phyloP scores from a whole-genome alignment of 2,329 filamentous ascomycete genomes.

The Emergomyces orientalis region DNA sequence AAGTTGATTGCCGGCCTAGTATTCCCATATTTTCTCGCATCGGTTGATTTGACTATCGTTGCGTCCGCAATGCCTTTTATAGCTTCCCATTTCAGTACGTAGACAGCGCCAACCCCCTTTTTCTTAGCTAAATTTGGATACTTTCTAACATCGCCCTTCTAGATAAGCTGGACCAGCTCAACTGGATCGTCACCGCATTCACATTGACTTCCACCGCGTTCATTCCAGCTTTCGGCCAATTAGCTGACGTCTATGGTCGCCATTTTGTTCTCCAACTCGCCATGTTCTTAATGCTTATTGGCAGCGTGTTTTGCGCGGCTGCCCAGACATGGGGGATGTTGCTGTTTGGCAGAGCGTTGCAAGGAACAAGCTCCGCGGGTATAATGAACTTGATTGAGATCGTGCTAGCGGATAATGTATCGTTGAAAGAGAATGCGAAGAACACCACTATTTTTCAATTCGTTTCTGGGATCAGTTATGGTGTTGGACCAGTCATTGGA shows the following conservation, averaged over 20 bases:
- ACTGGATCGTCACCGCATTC: constrained; percentile 62
- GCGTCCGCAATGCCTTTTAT: constrained; percentile 54
- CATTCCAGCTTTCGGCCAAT: constrained; percentile 56
- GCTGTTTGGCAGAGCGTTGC: constrained; percentile 53
- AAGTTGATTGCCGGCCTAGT: constrained; percentile 52
- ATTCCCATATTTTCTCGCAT: constrained; percentile 52
- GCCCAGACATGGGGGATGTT: constrained; percentile 50
- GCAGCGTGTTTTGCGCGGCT: constrained; percentile 53
- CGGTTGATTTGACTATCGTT: constrained; percentile 56
- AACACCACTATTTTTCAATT: constrained; percentile 56
- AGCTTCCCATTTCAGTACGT: constrained; percentile 53
- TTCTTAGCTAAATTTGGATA: neutral
- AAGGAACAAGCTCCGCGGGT: constrained; percentile 54
- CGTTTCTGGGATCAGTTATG: constrained; percentile 51
- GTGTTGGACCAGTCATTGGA: constrained; percentile 53
- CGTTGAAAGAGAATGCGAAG: constrained; percentile 50
- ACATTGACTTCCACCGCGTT: constrained; percentile 59
- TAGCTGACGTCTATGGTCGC: constrained; percentile 57
- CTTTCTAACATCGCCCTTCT: neutral
- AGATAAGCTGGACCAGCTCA: constrained; percentile 50
- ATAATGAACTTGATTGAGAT: constrained; percentile 52
- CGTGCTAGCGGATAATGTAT: constrained; percentile 57
- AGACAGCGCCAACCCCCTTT: neutral
- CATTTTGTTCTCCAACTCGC: constrained; percentile 50
- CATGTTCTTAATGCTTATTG: constrained; percentile 49